phyloP scores from a whole-genome alignment of 2,329 filamentous ascomycete species.

The Ceratocystiopsis minuta region DNA sequence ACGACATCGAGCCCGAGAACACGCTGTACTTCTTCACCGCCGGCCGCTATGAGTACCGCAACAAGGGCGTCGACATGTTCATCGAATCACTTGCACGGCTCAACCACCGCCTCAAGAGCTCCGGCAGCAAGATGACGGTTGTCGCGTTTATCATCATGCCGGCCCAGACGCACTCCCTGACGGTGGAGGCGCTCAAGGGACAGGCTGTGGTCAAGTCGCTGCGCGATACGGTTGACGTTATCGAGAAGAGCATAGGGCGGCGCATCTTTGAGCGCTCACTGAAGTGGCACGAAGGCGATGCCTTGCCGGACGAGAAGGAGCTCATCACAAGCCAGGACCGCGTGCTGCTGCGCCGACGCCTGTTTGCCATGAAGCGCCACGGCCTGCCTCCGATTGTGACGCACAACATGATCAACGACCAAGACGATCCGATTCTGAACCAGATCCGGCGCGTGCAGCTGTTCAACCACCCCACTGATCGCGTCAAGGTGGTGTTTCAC shows the following conservation, averaged over 20 bases:
- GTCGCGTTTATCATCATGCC: slow-evolving; percentile 99
- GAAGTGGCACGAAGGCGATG: slow-evolving; percentile 86
- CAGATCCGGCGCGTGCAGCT: slow-evolving; percentile 91
- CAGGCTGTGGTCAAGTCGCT: slow-evolving; percentile 96
- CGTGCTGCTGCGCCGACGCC: slow-evolving; percentile 71
- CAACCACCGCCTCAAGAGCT: slow-evolving; percentile 76
- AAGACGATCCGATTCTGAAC: slow-evolving; percentile 85
- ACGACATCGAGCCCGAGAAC: slow-evolving; percentile 91
- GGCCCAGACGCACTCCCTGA: slow-evolving; percentile 84
- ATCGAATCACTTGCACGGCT: slow-evolving; percentile 88
- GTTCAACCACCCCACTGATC: slow-evolving; percentile 88
- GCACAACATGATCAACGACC: slow-evolving; percentile 94
- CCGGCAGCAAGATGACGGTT: slow-evolving; percentile 79
- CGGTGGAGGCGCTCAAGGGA: slow-evolving; percentile 87
- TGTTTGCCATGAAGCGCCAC: slow-evolving; percentile 94
- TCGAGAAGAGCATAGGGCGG: slow-evolving; percentile 81
- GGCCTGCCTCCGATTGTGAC: slow-evolving; percentile 88
- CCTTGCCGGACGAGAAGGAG: slow-evolving; percentile 91
- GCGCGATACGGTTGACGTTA: slow-evolving; percentile 79
- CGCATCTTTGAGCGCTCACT: slow-evolving; percentile 89
- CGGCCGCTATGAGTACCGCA: slow-evolving; percentile 91
- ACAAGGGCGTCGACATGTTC: slow-evolving; percentile 99
- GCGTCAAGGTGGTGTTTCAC: slow-evolving; percentile 96
- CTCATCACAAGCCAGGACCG: slow-evolving; percentile 83
- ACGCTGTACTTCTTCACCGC: slow-evolving; percentile 96